Base-by-base conservation (phyloP, 108 stramenopile species). In the Fragilariopsis cylindrus region DNA sequence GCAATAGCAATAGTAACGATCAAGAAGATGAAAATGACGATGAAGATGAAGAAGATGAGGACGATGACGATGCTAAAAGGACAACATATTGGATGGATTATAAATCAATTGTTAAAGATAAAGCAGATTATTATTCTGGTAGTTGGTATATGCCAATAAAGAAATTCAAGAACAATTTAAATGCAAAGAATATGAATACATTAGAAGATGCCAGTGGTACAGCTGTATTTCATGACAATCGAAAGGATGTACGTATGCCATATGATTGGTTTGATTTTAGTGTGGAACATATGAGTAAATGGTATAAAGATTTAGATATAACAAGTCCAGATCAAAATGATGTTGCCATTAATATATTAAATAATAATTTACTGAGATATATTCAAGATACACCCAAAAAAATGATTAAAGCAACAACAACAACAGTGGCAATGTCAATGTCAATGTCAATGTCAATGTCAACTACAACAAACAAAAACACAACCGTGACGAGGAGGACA, bases 221-320 rank as follows among this genome's bases (percentile, higher is more conserved):
- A 54, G 12, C n/a, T 63, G 9, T 63, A 13, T 15, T 63, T 30
- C 58, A 30, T 30, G 18, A 60, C 15, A 42, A 43, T 47, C 3
- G 40, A 40, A 7, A 60, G 11, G 67, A 73, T 18, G 49, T 71
- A 30, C 77, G 78, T 19, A 76, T 80, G 86, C 74, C 86, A 3
- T 42, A 49, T 4, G 86, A 87, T 72, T 87, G 84, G 84, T 53
- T 84, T 41, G 84, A 87, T 71, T 85, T 85, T 60, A 57, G 72
- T 18, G 76, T 87, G 41, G 86, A 87, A 74, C 84, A 87, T 65
- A 74, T 82, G 82, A 74, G 74, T 52, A 73, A 82, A 21, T 86
- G 82, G 82, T 81, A 74, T 50, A 72, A 86, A 71, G 39, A 55
- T 48, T 46, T 73, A 0, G 48, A 62, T 18, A 3, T 71, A 4